Conservation (phyloP, 352 stramenopile species). For the Pythium utonaiense region DNA sequence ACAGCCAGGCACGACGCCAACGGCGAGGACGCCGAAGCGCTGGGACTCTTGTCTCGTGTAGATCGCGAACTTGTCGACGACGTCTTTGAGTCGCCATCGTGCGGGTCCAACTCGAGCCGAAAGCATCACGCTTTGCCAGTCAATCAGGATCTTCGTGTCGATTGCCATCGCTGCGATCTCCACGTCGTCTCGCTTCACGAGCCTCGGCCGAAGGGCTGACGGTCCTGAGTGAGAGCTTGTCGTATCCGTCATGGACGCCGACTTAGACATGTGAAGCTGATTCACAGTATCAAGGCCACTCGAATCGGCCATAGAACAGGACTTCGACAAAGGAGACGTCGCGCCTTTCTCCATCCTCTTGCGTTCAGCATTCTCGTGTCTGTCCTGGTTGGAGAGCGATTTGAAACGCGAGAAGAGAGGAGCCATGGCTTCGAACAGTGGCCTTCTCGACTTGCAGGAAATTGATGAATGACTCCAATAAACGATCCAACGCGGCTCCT, state of each 20-base stretch:
- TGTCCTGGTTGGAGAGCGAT: background rate
- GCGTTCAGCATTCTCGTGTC: background rate
- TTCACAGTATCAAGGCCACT: background rate
- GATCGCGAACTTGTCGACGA: slow-evolving; percentile 5
- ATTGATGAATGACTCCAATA: background rate
- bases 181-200: slow-evolving; percentile 14
- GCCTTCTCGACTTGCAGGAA: background rate
- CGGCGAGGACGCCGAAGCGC: slow-evolving; percentile 9
- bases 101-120: slow-evolving; percentile 8
- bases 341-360: background rate
- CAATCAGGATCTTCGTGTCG: slow-evolving; percentile 6
- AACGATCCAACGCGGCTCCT: too few species aligned
- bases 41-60: slow-evolving; percentile 18
- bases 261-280: background rate
- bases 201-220: slow-evolving; percentile 1
- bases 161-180: slow-evolving; percentile 10
- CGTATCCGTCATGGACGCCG: background rate
- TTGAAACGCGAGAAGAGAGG: background rate
- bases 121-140: slow-evolving; percentile 11
- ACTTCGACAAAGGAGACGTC: background rate
- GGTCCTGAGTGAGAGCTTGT: background rate
- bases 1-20: slow-evolving; percentile 16
- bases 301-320: background rate
- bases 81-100: slow-evolving; percentile 1
- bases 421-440: background rate